Evolutionary conservation across 495 filamentous ascomycete species (phyloP), one percentile per base, ranked within the genome.

Genomic region (Annulohypoxylon maeteangense): DNA sequence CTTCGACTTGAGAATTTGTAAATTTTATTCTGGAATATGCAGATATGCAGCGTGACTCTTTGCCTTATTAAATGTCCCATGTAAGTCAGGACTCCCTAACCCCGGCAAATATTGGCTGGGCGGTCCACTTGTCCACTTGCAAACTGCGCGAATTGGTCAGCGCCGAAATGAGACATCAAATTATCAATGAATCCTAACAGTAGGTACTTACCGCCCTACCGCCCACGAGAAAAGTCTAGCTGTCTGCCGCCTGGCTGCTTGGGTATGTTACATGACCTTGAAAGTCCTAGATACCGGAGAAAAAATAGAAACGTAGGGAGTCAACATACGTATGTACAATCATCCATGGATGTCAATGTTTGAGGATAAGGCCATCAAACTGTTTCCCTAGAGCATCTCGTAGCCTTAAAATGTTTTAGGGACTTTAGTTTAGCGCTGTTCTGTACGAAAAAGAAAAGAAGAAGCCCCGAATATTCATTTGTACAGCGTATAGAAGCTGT

Each of bases 151-250:
- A 25, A 57, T 25, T 34, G 20, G 20, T 12, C 34, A 38, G 20
- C 32, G 20, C 54, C 31, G 54, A 57, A 57, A 57, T 57, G 54
- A 57, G 54, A 40, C 22, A 16, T 4, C 11, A 54, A 34, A 18
- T 54, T 25, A 18, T 44, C 7, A 12, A 44, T 44, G 22, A 55
- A 55, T 40, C 36, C 36, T 40, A 29, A 6, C 27, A 29, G 27
- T 3, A 50, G 20, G 1, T 36, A 11, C 32, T 11, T 40, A 40
- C 11, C 14, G 4, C 36, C 36, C 5, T 23, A 50, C 45, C 45
- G 16, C 40, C 20, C 40, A 18, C 6, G 40, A 18, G 16, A 44
- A 44, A 18, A 44, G 14, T 4, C 11, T 4, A 40, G 36, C 34
- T 8, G 27, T 6, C 6, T 29, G 27, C 27, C 6, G 27, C 10